phyloP scores from a whole-genome alignment of 345 rosid genomes.

The Corchorus capsularis region DNA sequence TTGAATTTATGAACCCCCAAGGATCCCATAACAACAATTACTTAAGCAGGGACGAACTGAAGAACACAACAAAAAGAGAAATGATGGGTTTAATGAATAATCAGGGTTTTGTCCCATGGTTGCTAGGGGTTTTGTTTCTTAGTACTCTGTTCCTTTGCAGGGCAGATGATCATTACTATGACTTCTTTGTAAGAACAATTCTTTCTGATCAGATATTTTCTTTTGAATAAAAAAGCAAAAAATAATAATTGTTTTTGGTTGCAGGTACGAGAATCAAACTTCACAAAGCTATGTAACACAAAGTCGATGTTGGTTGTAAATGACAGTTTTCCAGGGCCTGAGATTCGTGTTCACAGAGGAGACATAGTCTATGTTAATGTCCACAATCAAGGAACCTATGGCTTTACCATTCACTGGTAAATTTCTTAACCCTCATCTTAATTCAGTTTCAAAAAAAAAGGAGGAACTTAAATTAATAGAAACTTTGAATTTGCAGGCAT shows the following conservation, averaged over 20 bases:
- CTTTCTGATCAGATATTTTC: too few species aligned
- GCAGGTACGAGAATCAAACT: conserved; percentile 38
- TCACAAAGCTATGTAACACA: conserved; percentile 40
- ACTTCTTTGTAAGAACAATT: conserved; percentile 3
- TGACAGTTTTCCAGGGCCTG: conserved; percentile 50
- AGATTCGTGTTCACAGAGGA: conserved; percentile 40
- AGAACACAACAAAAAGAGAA: not conserved
- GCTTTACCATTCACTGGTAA: conserved; percentile 60
- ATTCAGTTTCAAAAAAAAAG: too few species aligned
- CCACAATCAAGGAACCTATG: conserved; percentile 46
- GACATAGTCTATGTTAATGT: conserved; percentile 47
- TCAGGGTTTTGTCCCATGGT: not conserved
- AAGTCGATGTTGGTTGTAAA: conserved; percentile 49
- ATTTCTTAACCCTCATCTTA: too few species aligned
- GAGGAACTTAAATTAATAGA: not conserved
- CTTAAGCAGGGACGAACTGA: not conserved
- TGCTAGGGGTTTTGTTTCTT: not conserved
- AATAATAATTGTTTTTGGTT: not conserved
- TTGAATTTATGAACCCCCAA: too few species aligned
- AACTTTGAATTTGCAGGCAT: conserved; percentile 36
- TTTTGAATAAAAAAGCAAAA: too few species aligned
- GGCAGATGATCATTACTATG: conserved; percentile 14
- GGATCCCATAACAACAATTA: not conserved
- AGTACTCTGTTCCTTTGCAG: not conserved
- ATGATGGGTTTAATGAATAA: not conserved